phyloP scores from a whole-genome alignment of 2,329 filamentous ascomycete genomes.

The Thelonectria discophora region DNA sequence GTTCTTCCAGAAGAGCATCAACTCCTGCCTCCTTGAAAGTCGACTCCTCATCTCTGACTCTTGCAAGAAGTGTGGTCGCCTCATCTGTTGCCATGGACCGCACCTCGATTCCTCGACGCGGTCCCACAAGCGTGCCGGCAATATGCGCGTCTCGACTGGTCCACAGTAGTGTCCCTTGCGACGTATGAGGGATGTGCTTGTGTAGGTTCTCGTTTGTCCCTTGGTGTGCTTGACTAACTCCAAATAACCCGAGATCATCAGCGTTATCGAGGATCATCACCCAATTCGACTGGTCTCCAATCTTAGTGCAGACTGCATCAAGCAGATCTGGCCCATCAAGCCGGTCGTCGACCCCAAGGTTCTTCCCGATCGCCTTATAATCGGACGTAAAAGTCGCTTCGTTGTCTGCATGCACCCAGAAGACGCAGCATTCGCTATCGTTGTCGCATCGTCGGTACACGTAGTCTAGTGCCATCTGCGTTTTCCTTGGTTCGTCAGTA shows the following conservation, averaged over 20 bases:
- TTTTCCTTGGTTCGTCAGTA: conserved; percentile 43
- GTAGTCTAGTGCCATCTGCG: conserved; percentile 48
- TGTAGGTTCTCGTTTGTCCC: neutral
- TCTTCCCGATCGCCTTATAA: neutral
- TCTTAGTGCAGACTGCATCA: neutral
- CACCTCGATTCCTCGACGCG: conserved; percentile 37
- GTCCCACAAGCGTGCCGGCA: conserved; percentile 38
- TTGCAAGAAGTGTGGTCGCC: conserved; percentile 18
- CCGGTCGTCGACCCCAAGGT: neutral
- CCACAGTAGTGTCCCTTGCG: conserved; percentile 44
- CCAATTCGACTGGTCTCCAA: neutral
- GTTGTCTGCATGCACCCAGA: conserved; percentile 1
- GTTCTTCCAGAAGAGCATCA: conserved; percentile 31
- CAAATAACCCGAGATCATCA: conserved; percentile 14
- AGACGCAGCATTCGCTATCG: conserved; percentile 33
- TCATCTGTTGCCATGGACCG: conserved; percentile 34
- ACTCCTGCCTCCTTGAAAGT: conserved; percentile 15
- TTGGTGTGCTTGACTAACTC: neutral
- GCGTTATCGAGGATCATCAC: conserved; percentile 24
- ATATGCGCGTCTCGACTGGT: conserved; percentile 45
- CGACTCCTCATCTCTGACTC: neutral
- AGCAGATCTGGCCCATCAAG: neutral
- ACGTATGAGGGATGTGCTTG: neutral
- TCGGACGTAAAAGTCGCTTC: conserved; percentile 1
- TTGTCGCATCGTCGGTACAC: conserved; percentile 39